phyloP scores from a whole-genome alignment of 495 filamentous ascomycete species.

The Aspergillus conjunctus region DNA sequence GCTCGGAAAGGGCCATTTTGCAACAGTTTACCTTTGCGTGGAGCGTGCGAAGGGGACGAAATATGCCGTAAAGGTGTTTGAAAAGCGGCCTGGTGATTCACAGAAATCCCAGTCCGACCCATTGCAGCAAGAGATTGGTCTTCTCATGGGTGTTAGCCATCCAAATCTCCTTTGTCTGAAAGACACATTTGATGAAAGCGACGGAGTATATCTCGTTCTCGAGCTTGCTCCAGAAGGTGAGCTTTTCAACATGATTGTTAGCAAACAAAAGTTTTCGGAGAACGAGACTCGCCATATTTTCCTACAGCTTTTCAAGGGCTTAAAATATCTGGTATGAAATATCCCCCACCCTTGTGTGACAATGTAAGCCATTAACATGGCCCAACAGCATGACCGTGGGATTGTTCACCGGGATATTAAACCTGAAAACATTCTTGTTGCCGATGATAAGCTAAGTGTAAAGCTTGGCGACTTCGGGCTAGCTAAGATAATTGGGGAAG shows the following conservation, averaged over 20 bases:
- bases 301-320: conserved; percentile 84
- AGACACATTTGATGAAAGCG: conserved; percentile 89
- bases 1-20: conserved; percentile 96
- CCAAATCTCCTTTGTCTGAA: conserved; percentile 94
- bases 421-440: conserved; percentile 93
- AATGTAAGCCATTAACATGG: conserved; percentile 37
- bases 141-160: conserved; percentile 94
- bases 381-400: conserved; percentile 83
- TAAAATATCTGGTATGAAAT: conserved; percentile 84
- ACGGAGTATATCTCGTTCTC: conserved; percentile 88
- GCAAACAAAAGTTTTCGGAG: conserved; percentile 84
- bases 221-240: conserved; percentile 93
- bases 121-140: conserved; percentile 92
- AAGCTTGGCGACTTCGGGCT: conserved; percentile 98
- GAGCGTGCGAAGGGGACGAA: conserved; percentile 80
- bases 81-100: conserved; percentile 73
- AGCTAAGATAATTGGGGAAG: conserved; percentile 97
- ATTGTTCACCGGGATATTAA: conserved; percentile 99
- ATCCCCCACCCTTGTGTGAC: conserved; percentile 2
- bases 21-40: conserved; percentile 87
- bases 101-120: conserved; percentile 81
- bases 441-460: conserved; percentile 78
- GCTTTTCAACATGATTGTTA: conserved; percentile 90
- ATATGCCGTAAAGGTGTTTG: conserved; percentile 94
- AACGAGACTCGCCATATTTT: conserved; percentile 83